These are phyloP conservation scores for Erythrophleum fordii DNA, from an alignment of 306 rosid genomes.

Conservation along the genomic window DNA sequence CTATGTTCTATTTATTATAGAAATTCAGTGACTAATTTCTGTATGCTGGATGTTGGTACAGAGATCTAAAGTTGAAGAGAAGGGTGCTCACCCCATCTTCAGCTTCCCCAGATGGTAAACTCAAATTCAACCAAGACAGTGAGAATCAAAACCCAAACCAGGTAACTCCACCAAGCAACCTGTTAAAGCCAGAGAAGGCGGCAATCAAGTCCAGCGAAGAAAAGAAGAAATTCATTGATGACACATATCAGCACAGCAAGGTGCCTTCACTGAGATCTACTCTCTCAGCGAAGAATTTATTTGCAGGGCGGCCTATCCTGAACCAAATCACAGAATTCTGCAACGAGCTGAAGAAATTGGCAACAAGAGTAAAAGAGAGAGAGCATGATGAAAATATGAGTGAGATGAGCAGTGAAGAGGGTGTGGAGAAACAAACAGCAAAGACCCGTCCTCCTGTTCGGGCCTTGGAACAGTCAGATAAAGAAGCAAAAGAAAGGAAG, in stretches of 20 bases:
- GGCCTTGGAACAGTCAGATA: conserved; percentile 49
- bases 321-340: conserved; percentile 91
- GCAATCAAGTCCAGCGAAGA: conserved; percentile 75
- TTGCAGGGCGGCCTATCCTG: conserved; percentile 76
- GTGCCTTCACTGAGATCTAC: conserved; percentile 71
- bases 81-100: conserved; percentile 57
- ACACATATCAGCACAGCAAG: conserved; percentile 40
- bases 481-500: conserved; percentile 61
- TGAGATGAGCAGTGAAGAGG: conserved; percentile 39
- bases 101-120: conserved; percentile 51
- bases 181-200: conserved; percentile 55
- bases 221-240: conserved; percentile 56
- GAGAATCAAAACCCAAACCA: conserved; percentile 83
- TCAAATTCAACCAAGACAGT: conserved; percentile 54
- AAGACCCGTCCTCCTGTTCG: conserved; percentile 35
- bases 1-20: background rate
- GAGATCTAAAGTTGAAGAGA: conserved; percentile 78
- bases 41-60: conserved; percentile 33
- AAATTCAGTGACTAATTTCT: background rate
- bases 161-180: conserved; percentile 57
- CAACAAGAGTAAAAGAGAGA: conserved; percentile 62
- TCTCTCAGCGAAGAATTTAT: conserved; percentile 77
- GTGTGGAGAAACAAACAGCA: conserved; percentile 38
- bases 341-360: conserved; percentile 83
- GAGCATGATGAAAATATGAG: conserved; percentile 53